Percentiles rank a stretch among this genome's conserved stretches.
Conservation (phyloP, 2,329 filamentous ascomycete species). For the Pezicula radicicola region DNA sequence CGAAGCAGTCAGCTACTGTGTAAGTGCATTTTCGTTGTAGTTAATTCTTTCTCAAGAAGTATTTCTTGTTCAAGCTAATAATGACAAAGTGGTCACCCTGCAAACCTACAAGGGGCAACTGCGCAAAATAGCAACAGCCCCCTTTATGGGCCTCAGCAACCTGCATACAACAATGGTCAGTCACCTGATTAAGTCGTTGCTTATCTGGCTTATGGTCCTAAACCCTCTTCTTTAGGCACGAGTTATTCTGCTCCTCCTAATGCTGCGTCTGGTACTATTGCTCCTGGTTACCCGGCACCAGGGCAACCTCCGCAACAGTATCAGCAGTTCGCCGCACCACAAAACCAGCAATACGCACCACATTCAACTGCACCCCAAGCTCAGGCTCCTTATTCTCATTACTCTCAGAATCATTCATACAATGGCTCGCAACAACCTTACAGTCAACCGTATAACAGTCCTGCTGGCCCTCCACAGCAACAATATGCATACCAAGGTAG, state of each 20-base stretch:
- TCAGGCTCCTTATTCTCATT: conserved; percentile 14
- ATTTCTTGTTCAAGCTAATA: conserved; percentile 13
- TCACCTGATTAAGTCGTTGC: neutral
- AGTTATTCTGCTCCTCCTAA: conserved; percentile 14
- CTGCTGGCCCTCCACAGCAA: neutral
- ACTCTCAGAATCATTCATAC: conserved; percentile 19
- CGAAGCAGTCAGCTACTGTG: conserved; percentile 45
- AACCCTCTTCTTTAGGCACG: conserved; percentile 7
- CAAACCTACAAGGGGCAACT: neutral
- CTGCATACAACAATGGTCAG: neutral
- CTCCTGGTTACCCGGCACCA: conserved; percentile 6
- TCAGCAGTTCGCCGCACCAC: conserved; percentile 18
- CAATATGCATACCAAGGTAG: conserved; percentile 21
- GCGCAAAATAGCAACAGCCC: neutral
- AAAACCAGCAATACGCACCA: conserved; percentile 8
- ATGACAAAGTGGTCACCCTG: conserved; percentile 14
- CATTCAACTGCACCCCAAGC: conserved; percentile 12
- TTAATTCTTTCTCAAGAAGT: conserved; percentile 3
- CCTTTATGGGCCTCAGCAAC: neutral
- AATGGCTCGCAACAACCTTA: conserved; percentile 16
- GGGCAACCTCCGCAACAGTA: conserved; percentile 14
- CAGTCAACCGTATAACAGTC: neutral
- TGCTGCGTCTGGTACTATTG: conserved; percentile 16
- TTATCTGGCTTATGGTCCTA: conserved; percentile 9
- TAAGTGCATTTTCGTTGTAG: conserved; percentile 34